A percentile compares a stretch with the other conserved stretches of the same genome.
phyloP scores from a whole-genome alignment of 768 basidiomycete genomes.

The Trametes sanguinea region DNA sequence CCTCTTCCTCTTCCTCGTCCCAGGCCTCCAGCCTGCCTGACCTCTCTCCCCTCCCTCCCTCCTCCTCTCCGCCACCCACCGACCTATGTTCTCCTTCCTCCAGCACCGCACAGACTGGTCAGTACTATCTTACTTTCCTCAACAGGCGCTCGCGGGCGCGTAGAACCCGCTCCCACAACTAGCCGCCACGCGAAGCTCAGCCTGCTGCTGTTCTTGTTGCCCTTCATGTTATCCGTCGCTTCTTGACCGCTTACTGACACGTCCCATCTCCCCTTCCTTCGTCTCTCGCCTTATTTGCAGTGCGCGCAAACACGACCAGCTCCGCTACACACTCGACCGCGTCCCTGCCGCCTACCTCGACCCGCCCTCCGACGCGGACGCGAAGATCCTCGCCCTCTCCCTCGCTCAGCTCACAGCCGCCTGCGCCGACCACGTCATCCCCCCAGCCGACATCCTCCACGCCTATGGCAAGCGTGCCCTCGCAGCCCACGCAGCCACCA shows the following conservation, averaged over 20 bases:
- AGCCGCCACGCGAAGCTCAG: neutral
- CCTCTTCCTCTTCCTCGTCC: neutral
- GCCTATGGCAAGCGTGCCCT: constrained; percentile 46
- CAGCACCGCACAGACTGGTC: constrained; percentile 22
- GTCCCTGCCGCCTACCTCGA: constrained; percentile 35
- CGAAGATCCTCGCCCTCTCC: constrained; percentile 39
- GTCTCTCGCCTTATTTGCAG: constrained; percentile 24
- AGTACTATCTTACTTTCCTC: constrained; percentile 3
- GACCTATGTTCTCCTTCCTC: constrained; percentile 17
- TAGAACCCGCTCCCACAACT: constrained; percentile 8
- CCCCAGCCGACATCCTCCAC: constrained; percentile 36
- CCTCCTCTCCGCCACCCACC: neutral
- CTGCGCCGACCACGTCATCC: constrained; percentile 32
- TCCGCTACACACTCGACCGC: constrained; percentile 31
- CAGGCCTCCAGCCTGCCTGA: neutral
- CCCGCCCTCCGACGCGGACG: constrained; percentile 38
- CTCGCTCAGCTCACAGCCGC: constrained; percentile 39
- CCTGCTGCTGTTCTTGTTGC: too few relatives aligned
- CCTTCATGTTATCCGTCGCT: too few relatives aligned
- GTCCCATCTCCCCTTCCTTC: neutral
- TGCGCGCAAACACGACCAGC: constrained; percentile 37
- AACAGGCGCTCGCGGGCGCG: neutral
- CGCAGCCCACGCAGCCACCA: constrained; percentile 44
- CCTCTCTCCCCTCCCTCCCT: too few relatives aligned
- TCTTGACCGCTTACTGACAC: too few relatives aligned